phyloP scores from a whole-genome alignment of 495 filamentous ascomycete genomes.

The Glonium stellatum region DNA sequence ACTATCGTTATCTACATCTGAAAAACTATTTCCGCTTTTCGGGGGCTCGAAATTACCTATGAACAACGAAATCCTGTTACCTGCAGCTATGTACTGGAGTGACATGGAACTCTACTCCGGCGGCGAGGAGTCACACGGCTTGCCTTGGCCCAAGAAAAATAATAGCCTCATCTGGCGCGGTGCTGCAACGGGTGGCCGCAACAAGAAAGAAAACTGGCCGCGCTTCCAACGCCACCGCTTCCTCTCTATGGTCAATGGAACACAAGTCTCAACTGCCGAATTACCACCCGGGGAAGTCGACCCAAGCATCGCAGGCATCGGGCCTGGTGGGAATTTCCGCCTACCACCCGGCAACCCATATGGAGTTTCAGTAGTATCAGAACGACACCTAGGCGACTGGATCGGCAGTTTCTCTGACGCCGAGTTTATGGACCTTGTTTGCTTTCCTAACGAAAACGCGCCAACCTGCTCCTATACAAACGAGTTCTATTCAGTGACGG shows the following conservation, averaged over 20 bases:
- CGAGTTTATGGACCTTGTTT: slow-evolving; percentile 32
- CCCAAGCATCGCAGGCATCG: slow-evolving; percentile 3
- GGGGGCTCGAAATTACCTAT: slow-evolving; percentile 67
- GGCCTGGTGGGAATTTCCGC: slow-evolving; percentile 26
- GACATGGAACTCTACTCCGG: slow-evolving; percentile 37
- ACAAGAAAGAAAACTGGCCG: slow-evolving; percentile 56
- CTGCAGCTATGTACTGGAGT: slow-evolving; percentile 66
- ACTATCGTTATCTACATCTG: slow-evolving; percentile 48
- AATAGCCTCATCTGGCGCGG: slow-evolving; percentile 61
- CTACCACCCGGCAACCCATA: slow-evolving; percentile 26
- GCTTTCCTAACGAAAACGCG: slow-evolving; percentile 22
- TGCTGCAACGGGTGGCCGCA: slow-evolving; percentile 61
- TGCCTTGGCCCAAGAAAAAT: slow-evolving; percentile 50
- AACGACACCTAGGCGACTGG: slow-evolving; percentile 26
- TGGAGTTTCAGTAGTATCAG: slow-evolving; percentile 10
- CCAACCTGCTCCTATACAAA: slow-evolving; percentile 29
- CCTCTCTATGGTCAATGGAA: slow-evolving; percentile 61
- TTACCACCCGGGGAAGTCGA: not conserved
- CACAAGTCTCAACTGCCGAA: slow-evolving; percentile 43
- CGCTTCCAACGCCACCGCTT: slow-evolving; percentile 70
- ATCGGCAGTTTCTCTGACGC: slow-evolving; percentile 29
- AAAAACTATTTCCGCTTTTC: slow-evolving; percentile 62
- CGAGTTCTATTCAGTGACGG: slow-evolving; percentile 23
- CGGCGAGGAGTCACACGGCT: slow-evolving; percentile 32
- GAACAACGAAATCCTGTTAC: slow-evolving; percentile 78